Percentiles rank a stretch among this genome's conserved stretches.
These are phyloP conservation scores for Mallotus nudiflorus DNA, from an alignment of 345 rosid species.

Conservation along the genomic window DNA sequence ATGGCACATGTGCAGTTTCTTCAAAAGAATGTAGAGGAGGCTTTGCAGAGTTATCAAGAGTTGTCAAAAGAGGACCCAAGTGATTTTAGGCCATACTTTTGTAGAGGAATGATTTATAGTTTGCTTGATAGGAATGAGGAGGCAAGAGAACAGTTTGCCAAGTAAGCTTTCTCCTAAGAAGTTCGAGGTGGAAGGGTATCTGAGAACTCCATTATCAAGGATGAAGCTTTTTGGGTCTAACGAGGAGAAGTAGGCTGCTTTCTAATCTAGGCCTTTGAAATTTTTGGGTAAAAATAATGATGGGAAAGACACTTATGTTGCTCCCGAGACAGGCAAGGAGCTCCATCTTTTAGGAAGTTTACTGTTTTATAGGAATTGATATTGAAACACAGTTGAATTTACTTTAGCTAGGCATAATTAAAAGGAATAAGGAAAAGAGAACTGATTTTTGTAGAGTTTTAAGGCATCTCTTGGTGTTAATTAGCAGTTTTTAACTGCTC, in stretches of 20 bases:
- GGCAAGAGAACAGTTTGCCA: constrained; percentile 76
- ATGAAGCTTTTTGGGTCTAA: constrained; percentile 70
- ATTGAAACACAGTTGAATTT: neutral
- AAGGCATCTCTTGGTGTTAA: neutral
- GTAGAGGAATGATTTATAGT: constrained; percentile 79
- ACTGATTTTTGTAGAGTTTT: neutral
- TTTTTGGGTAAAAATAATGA: constrained; percentile 21
- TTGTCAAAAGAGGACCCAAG: constrained; percentile 67
- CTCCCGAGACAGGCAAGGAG: neutral
- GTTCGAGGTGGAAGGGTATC: constrained; percentile 73
- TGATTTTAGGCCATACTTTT: constrained; percentile 82
- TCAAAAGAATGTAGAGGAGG: constrained; percentile 83
- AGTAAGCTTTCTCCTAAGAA: constrained; percentile 79
- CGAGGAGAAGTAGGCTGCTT: constrained; percentile 45
- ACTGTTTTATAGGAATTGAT: neutral
- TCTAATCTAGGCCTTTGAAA: neutral
- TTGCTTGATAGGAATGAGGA: constrained; percentile 73
- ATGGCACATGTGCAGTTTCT: constrained; percentile 12
- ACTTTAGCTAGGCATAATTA: neutral
- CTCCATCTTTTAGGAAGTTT: constrained; percentile 3
- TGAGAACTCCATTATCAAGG: constrained; percentile 67
- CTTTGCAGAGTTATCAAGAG: constrained; percentile 67
- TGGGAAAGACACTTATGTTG: neutral
- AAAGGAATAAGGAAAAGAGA: constrained; percentile 12
- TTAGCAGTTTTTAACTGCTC: neutral